phyloP scores from a whole-genome alignment of 352 stramenopile genomes.

The Globisporangium sylvaticum region DNA sequence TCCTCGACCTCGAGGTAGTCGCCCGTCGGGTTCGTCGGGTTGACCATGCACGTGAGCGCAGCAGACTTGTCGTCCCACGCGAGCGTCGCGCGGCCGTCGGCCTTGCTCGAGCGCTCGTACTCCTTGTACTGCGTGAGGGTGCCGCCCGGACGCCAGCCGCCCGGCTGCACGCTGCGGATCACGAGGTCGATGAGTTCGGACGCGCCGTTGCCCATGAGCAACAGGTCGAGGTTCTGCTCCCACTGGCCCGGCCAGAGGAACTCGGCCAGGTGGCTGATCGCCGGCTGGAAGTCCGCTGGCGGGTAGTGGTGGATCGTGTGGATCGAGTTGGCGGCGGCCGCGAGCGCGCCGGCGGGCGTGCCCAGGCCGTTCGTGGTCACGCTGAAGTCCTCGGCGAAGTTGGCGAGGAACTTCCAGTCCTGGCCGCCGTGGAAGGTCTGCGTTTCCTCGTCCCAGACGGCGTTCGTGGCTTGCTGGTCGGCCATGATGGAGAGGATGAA shows the following conservation, averaged over 20 bases:
- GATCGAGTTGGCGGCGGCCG: conserved; percentile 65
- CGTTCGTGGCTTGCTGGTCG: conserved; percentile 10
- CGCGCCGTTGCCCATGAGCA: conserved; percentile 82
- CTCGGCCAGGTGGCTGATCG: conserved; percentile 82
- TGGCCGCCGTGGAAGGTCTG: conserved; percentile 91
- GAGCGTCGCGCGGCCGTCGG: conserved; percentile 74
- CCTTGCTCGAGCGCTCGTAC: conserved; percentile 83
- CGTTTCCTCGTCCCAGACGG: conserved; percentile 77
- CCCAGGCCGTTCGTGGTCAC: conserved; percentile 88
- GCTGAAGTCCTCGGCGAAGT: conserved; percentile 89
- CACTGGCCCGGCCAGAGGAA: conserved; percentile 77
- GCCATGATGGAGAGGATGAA: conserved; percentile 2
- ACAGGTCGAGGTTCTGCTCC: conserved; percentile 54
- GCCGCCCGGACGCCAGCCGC: conserved; percentile 68
- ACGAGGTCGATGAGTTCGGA: conserved; percentile 87
- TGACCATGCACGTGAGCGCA: conserved; percentile 83
- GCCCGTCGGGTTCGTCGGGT: conserved; percentile 88
- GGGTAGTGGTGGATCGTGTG: conserved; percentile 88
- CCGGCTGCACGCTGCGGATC: conserved; percentile 73
- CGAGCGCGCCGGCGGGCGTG: conserved; percentile 66
- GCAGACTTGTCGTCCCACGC: conserved; percentile 69
- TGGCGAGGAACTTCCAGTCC: conserved; percentile 89
- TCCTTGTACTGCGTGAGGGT: conserved; percentile 86
- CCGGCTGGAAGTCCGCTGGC: conserved; percentile 87
- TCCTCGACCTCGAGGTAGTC: conserved; percentile 81